A percentile compares a stretch with the other conserved stretches of the same genome.
Evolutionary conservation across 139 green algal species (phyloP).

Genomic region (Eudorina sp.): DNA sequence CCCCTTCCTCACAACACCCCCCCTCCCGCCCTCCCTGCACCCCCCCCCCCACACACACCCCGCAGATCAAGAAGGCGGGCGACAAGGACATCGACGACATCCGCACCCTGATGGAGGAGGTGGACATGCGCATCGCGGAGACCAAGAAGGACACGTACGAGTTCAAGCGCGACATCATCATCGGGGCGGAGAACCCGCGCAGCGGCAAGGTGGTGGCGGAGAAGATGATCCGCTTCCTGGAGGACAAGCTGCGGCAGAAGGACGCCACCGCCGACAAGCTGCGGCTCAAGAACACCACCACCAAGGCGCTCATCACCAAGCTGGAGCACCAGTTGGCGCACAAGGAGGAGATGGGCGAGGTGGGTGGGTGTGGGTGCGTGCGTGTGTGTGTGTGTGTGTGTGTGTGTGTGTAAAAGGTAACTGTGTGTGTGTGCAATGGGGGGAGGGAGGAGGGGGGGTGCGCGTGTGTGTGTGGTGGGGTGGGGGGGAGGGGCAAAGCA

Average conservation of each 20-base stretch:
- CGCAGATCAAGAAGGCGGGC: slow-evolving; percentile 64
- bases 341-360: slow-evolving; percentile 88
- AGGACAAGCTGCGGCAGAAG: slow-evolving; percentile 79
- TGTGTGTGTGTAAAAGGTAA: no score
- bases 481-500: no score
- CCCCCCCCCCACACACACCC: neutral
- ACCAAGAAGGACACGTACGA: slow-evolving; percentile 87
- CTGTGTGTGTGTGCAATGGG: neutral
- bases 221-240: slow-evolving; percentile 82
- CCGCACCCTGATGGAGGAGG: slow-evolving; percentile 79
- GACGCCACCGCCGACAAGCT: slow-evolving; percentile 84
- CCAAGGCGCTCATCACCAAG: slow-evolving; percentile 79
- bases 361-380: neutral
- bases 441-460: slow-evolving; percentile 4
- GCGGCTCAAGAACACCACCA: slow-evolving; percentile 79
- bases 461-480: neutral
- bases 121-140: slow-evolving; percentile 84
- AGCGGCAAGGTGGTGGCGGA: slow-evolving; percentile 80
- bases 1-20: neutral
- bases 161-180: slow-evolving; percentile 90
- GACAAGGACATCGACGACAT: slow-evolving; percentile 82
- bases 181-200: slow-evolving; percentile 80
- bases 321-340: slow-evolving; percentile 82
- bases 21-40: neutral
- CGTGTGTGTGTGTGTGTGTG: neutral